phyloP scores from a whole-genome alignment of 345 rosid genomes.

The Sisymbrium irio region DNA sequence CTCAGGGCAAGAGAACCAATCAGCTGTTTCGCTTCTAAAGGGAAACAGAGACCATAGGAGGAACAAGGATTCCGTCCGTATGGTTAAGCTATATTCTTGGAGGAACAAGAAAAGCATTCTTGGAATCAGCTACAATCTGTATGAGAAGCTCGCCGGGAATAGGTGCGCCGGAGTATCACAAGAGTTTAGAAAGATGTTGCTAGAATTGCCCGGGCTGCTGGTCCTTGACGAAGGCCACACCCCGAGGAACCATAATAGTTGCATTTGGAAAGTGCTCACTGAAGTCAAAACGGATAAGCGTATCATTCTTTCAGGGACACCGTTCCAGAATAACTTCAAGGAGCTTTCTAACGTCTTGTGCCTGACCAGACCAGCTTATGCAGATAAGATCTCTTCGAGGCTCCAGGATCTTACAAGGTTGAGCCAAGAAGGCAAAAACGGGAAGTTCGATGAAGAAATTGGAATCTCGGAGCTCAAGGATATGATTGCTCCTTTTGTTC shows the following conservation, averaged over 20 bases:
- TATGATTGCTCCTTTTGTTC: slow-evolving; percentile 61
- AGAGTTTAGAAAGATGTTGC: slow-evolving; percentile 36
- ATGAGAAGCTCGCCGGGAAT: slow-evolving; percentile 43
- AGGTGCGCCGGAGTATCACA: neutral
- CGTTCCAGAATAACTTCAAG: slow-evolving; percentile 72
- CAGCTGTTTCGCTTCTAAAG: slow-evolving; percentile 29
- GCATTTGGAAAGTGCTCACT: slow-evolving; percentile 59
- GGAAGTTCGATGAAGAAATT: slow-evolving; percentile 35
- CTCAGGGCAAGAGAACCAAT: slow-evolving; percentile 44
- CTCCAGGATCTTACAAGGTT: slow-evolving; percentile 33
- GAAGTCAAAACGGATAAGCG: slow-evolving; percentile 51
- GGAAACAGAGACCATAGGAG: neutral
- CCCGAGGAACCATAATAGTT: slow-evolving; percentile 53
- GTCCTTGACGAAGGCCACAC: slow-evolving; percentile 87
- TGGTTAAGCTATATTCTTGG: slow-evolving; percentile 67
- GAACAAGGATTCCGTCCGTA: slow-evolving; percentile 27
- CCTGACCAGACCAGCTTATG: slow-evolving; percentile 51
- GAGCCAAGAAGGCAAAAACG: slow-evolving; percentile 35
- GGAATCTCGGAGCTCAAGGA: slow-evolving; percentile 33
- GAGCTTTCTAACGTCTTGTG: slow-evolving; percentile 61
- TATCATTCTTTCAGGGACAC: slow-evolving; percentile 79
- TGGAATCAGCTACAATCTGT: slow-evolving; percentile 60
- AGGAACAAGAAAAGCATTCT: slow-evolving; percentile 48
- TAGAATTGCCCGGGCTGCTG: slow-evolving; percentile 51
- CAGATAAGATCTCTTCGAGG: slow-evolving; percentile 15